Percentiles rank a stretch among this genome's conserved stretches.
phyloP scores from a whole-genome alignment of 129 eudicot genomes.

The Artemisia argyi region DNA sequence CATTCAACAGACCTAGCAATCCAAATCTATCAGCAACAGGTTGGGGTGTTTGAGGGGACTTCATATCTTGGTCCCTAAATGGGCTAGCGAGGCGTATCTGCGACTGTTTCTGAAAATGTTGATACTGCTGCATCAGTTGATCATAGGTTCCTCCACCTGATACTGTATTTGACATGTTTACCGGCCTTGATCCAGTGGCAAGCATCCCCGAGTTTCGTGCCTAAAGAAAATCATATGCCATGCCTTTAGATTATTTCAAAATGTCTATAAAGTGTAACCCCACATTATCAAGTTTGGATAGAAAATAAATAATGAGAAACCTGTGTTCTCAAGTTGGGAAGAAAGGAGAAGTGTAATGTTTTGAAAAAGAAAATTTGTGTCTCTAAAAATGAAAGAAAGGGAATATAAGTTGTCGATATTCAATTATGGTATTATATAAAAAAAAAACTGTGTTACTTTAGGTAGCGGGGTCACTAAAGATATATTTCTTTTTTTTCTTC shows the following conservation, averaged over 20 bases:
- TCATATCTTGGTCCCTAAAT: slow-evolving; percentile 67
- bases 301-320: too few relatives aligned
- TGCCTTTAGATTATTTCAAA: slow-evolving; percentile 6
- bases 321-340: too few relatives aligned
- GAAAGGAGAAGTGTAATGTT: too few relatives aligned
- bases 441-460: too few relatives aligned
- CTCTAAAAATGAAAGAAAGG: too few relatives aligned
- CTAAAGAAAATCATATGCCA: slow-evolving; percentile 24
- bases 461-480: too few relatives aligned
- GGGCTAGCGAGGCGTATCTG: slow-evolving; percentile 68
- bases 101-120: slow-evolving; percentile 76
- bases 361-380: too few relatives aligned
- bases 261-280: background rate
- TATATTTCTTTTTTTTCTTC: too few relatives aligned
- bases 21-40: slow-evolving; percentile 64
- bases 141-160: slow-evolving; percentile 61
- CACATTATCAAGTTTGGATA: too few relatives aligned
- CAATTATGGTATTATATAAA: too few relatives aligned
- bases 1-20: slow-evolving; percentile 69
- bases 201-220: slow-evolving; percentile 55
- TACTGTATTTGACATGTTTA: slow-evolving; percentile 47
- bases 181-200: slow-evolving; percentile 49
- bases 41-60: slow-evolving; percentile 59
- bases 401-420: too few relatives aligned
- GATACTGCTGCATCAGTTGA: slow-evolving; percentile 77